These are phyloP conservation scores for Citrullus mucosospermus DNA, from an alignment of 306 rosid species.

Conservation along the genomic window DNA sequence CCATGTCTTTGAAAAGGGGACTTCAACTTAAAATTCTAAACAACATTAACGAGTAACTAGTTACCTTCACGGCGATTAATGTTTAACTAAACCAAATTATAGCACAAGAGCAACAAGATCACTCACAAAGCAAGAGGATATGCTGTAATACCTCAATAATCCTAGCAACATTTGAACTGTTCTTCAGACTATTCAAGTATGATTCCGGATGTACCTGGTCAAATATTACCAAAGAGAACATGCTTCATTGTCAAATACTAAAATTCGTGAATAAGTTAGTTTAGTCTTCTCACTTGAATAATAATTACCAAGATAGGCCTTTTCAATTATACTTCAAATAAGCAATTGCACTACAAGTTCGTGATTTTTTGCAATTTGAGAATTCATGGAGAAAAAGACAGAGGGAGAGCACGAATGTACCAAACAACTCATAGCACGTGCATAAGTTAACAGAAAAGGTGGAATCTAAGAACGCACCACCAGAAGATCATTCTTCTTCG, in stretches of 20 bases:
- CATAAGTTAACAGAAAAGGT: background rate
- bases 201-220: constrained; percentile 71
- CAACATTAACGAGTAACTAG: background rate
- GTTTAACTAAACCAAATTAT: background rate
- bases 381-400: background rate
- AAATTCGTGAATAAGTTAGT: background rate
- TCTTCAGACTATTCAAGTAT: constrained; percentile 60
- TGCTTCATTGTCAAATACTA: background rate
- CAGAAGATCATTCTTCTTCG: constrained; percentile 72
- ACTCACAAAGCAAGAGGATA: background rate
- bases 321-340: background rate
- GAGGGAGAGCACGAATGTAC: background rate
- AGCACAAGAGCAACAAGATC: background rate
- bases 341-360: background rate
- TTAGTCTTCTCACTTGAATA: background rate
- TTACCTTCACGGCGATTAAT: background rate
- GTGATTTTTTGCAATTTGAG: background rate
- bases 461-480: constrained; percentile 35
- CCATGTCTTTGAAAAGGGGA: background rate
- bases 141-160: constrained; percentile 58
- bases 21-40: background rate
- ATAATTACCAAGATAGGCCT: background rate
- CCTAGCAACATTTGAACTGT: constrained; percentile 58
- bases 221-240: constrained; percentile 14
- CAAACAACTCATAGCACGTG: background rate